phyloP scores from a whole-genome alignment of 1,284 basidiomycete genomes.

The Leccinum subspadiceum region DNA sequence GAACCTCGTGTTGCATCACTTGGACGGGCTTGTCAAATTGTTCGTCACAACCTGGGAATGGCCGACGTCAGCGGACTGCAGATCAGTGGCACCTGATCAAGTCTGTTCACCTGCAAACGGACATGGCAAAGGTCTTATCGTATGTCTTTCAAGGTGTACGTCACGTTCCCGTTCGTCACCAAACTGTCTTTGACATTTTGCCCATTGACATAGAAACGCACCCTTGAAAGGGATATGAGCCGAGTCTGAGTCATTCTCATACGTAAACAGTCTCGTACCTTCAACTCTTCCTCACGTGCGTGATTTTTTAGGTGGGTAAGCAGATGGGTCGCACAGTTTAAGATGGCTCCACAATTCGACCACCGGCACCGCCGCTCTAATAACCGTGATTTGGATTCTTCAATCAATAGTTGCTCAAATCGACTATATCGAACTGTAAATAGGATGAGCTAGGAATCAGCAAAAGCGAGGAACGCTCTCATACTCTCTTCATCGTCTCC shows the following conservation, averaged over 20 bases:
- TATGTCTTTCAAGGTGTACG: constrained; percentile 25
- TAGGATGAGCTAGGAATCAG: constrained; percentile 32
- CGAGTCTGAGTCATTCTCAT: background rate
- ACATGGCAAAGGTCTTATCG: constrained; percentile 30
- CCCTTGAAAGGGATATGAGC: constrained; percentile 12
- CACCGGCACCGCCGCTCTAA: constrained; percentile 54
- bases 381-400: constrained; percentile 47
- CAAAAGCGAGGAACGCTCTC: constrained; percentile 24
- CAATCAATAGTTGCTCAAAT: constrained; percentile 40
- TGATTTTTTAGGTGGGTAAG: constrained; percentile 53
- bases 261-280: constrained; percentile 26
- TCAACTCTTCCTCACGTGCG: constrained; percentile 32
- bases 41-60: constrained; percentile 23
- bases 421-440: constrained; percentile 38
- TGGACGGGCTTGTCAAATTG: constrained; percentile 28
- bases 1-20: constrained; percentile 31
- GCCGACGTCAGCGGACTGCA: constrained; percentile 6
- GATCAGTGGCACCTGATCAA: background rate
- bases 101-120: constrained; percentile 27
- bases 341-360: constrained; percentile 50
- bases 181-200: constrained; percentile 21
- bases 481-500: constrained; percentile 33
- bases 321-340: constrained; percentile 53
- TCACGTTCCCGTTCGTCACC: constrained; percentile 15
- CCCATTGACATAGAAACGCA: constrained; percentile 28